Evolutionary conservation across 192 early-diverging fungal genomes (phyloP), one percentile per base, ranked within the genome.

Genomic region (Diversispora eburnea): DNA sequence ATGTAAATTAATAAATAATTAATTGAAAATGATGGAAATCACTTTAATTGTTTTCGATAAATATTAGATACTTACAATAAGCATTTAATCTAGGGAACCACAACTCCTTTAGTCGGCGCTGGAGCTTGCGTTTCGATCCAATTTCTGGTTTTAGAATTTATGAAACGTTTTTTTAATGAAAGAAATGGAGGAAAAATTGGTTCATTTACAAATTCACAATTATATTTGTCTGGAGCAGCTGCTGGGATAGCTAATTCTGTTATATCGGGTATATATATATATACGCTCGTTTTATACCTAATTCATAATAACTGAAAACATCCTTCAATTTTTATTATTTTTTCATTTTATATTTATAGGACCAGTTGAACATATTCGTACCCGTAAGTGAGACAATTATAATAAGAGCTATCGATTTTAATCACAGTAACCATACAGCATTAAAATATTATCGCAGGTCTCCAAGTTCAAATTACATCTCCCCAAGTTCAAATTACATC

Each of bases 71-170:
- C 58, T 60, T 60, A 60, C 33, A 25, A 22, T 60, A 25, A 22
- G 33, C 8, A 42, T 5, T 48, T 56, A 63, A 33, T 20, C 41
- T 70, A 83, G 80, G 97, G 97, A 33, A 96, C 97, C 20, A 87
- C 92, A 41, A 97, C 94, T 17, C 97, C 97, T 0, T 85, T 99
- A 33, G 83, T 99, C 5, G 97, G 97, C 57, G 90, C 95, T 55
- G 97, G 97, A 51, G 90, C 93, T 12, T 97, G 95, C 78, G 97
- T 99, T 6, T 95, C 95, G n/a, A 93, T 99, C 78, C 97, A 99
- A 84, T 99, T 99, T 77, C 83, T 90, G 45, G 93, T 90, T 52
- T 82, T 97, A 48, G 91, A 96, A 83, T 85, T 88, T 61, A 90
- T 91, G 81, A 97, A 99, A 84, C 89, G 97, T 48, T 78, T 82